Percentiles rank a stretch among this genome's conserved stretches.
phyloP scores from a whole-genome alignment of 202 grass and related monocot genomes.

The Cymbopogon flexuosus region DNA sequence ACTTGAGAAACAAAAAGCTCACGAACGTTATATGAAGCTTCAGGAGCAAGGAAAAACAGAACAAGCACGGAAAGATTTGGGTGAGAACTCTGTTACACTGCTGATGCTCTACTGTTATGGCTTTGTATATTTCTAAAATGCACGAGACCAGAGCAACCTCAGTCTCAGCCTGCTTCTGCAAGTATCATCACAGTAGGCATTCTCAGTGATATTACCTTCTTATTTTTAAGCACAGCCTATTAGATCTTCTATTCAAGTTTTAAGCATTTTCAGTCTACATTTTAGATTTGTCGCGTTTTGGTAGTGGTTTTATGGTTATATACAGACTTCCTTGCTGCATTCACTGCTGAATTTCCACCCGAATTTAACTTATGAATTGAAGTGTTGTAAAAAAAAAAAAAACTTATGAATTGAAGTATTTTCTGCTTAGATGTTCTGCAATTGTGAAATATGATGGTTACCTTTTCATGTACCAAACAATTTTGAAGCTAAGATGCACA shows the following conservation, averaged over 20 bases:
- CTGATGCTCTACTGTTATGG: background rate
- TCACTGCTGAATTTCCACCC: background rate
- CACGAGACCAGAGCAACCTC: background rate
- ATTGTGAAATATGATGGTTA: background rate
- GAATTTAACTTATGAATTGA: background rate
- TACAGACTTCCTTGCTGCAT: background rate
- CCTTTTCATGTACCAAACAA: background rate
- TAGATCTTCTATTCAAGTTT: background rate
- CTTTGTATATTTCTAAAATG: background rate
- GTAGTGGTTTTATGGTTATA: background rate
- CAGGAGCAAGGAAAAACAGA: constrained; percentile 99
- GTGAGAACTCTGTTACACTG: constrained; percentile 44
- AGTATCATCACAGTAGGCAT: background rate
- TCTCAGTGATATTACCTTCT: background rate
- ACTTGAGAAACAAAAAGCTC: constrained; percentile 89
- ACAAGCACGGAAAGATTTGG: constrained; percentile 87
- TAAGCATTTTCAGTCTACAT: background rate
- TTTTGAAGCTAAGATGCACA: background rate
- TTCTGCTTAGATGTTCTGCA: background rate
- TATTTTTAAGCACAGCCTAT: background rate
- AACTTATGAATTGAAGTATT: background rate
- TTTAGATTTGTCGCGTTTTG: background rate
- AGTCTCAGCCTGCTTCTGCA: background rate
- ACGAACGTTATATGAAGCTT: constrained; percentile 96
- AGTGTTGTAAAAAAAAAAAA: too few species aligned